A percentile compares a stretch with the other conserved stretches of the same genome.
These are phyloP conservation scores for Phytophthora tubulina DNA, from an alignment of 352 stramenopile species.

Conservation along the genomic window DNA sequence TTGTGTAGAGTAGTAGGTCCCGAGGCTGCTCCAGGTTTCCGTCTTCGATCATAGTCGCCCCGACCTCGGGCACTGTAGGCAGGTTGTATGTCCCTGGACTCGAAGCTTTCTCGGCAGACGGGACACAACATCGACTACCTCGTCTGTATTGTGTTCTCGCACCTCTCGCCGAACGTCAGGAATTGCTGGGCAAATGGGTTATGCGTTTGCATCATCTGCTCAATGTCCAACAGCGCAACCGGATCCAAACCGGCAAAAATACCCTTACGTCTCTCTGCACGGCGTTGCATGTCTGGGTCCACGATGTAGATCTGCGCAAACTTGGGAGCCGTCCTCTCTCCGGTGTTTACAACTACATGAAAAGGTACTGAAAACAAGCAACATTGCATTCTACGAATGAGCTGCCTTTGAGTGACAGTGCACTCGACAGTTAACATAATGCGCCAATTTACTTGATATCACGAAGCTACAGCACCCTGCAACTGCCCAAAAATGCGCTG, in stretches of 20 bases:
- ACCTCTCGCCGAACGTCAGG: conserved; percentile 2
- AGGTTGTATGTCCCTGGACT: conserved; percentile 15
- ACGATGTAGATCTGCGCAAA: conserved; percentile 29
- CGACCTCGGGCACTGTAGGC: conserved; percentile 10
- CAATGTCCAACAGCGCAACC: conserved; percentile 3
- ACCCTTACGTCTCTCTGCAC: not conserved
- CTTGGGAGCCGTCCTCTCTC: not conserved
- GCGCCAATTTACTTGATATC: no score
- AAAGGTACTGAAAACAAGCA: no score
- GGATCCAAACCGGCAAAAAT: conserved; percentile 7
- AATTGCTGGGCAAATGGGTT: conserved; percentile 17
- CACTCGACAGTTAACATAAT: no score
- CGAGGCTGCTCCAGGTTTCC: not conserved
- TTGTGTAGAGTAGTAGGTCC: not conserved
- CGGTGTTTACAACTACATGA: no score
- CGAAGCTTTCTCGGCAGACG: not conserved
- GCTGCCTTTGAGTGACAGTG: no score
- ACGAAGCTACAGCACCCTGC: no score
- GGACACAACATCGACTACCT: not conserved
- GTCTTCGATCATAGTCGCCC: not conserved
- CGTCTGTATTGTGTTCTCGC: not conserved
- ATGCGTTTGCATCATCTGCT: conserved; percentile 30
- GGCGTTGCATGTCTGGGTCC: conserved; percentile 10
- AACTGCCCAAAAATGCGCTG: no score
- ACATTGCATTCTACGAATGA: no score